phyloP scores from a whole-genome alignment of 441 rosid species.

The Gossypium trilobum region DNA sequence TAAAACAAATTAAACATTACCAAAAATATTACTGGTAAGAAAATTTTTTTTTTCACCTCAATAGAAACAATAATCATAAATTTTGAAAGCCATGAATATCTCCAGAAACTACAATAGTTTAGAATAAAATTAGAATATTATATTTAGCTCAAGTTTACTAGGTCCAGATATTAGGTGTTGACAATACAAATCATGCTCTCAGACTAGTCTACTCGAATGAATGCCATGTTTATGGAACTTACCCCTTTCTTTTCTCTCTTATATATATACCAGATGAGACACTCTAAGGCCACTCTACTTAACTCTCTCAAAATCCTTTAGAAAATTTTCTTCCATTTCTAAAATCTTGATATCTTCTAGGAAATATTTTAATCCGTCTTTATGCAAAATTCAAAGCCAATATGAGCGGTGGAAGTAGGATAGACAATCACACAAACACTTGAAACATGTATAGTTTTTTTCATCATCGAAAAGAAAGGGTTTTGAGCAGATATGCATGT shows the following conservation, averaged over 20 bases:
- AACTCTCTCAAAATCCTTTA: not conserved
- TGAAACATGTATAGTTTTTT: not conserved
- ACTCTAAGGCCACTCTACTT: not conserved
- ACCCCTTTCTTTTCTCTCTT: not conserved
- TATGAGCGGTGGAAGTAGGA: not conserved
- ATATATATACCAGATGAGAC: not conserved
- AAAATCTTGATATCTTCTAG: not conserved
- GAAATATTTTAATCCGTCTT: not conserved
- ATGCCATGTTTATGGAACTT: not conserved
- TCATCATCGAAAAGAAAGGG: not conserved
- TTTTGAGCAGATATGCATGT: not conserved
- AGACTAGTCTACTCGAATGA: not conserved
- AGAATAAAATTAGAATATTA: not conserved
- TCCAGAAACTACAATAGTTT: not conserved
- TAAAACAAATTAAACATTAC: constrained; percentile 9
- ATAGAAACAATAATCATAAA: not conserved
- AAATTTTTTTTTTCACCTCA: not conserved
- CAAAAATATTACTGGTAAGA: not conserved
- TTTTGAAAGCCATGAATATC: not conserved
- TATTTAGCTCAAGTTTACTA: not conserved
- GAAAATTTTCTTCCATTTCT: not conserved
- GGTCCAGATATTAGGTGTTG: not conserved
- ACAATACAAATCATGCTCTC: not conserved
- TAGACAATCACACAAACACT: not conserved
- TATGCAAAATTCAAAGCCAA: not conserved